Percentiles rank a stretch among this genome's conserved stretches.
phyloP scores from a whole-genome alignment of 2,329 filamentous ascomycete species.

The Colletotrichum salicis region DNA sequence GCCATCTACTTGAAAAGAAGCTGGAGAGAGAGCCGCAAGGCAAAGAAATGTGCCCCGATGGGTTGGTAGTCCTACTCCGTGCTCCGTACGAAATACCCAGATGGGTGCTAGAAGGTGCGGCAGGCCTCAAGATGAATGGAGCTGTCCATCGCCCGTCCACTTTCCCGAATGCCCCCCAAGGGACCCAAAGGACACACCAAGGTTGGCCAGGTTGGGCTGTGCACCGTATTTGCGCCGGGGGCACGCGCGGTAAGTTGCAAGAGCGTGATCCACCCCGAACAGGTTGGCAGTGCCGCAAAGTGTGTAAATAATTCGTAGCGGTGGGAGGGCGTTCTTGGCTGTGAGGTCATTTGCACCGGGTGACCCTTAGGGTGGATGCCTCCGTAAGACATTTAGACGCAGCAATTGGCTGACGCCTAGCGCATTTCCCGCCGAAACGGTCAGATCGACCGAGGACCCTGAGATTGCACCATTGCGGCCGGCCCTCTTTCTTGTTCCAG shows the following conservation, averaged over 20 bases:
- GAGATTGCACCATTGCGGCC: slow-evolving; percentile 26
- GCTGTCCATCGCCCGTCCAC: background rate
- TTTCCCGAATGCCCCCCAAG: slow-evolving; percentile 6
- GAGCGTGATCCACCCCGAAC: slow-evolving; percentile 23
- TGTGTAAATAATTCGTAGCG: slow-evolving; percentile 17
- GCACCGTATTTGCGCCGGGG: slow-evolving; percentile 10
- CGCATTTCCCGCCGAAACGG: slow-evolving; percentile 29
- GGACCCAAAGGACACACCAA: background rate
- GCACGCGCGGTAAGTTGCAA: slow-evolving; percentile 31
- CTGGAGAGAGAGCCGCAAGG: background rate
- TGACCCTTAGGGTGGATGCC: slow-evolving; percentile 28
- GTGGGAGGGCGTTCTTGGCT: slow-evolving; percentile 26
- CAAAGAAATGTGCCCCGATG: background rate
- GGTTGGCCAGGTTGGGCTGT: slow-evolving; percentile 11
- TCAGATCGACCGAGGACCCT: slow-evolving; percentile 29
- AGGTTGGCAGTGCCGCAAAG: background rate
- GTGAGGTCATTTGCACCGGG: slow-evolving; percentile 32
- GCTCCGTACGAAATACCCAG: background rate
- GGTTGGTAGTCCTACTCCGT: background rate
- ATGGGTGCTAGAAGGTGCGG: background rate
- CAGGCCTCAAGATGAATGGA: slow-evolving; percentile 2
- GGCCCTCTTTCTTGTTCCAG: background rate
- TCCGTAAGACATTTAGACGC: slow-evolving; percentile 1
- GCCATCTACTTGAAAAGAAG: slow-evolving; percentile 1
- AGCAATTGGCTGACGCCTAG: slow-evolving; percentile 23